A percentile compares a stretch with the other conserved stretches of the same genome.
Evolutionary conservation across 208 protist genomes (phyloP).

Genomic region (Crithidia mellificae): DNA sequence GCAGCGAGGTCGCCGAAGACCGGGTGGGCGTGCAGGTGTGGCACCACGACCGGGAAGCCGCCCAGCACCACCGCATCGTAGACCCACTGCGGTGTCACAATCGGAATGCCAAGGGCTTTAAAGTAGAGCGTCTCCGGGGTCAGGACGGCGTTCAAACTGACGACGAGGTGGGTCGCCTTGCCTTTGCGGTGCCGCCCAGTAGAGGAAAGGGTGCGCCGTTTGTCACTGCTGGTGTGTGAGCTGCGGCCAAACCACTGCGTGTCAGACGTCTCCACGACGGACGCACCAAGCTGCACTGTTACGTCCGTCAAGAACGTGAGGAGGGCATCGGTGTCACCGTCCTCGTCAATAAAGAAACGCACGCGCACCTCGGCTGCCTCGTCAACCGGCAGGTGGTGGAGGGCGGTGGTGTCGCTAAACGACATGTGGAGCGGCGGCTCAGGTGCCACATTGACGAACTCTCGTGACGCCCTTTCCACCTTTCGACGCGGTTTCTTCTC

Average conservation of each 20-base stretch:
- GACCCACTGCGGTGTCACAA: conserved; percentile 73
- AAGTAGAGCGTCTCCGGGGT: conserved; percentile 53
- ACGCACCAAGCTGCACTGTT: conserved; percentile 59
- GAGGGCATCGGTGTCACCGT: background rate
- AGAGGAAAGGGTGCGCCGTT: background rate
- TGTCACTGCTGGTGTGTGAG: background rate
- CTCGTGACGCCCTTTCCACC: background rate
- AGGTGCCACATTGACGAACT: background rate
- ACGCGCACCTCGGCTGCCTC: conserved; percentile 19
- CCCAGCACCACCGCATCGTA: conserved; percentile 63
- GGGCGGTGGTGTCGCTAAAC: conserved; percentile 32
- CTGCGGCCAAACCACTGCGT: conserved; percentile 17
- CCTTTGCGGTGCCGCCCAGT: background rate
- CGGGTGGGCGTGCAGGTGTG: conserved; percentile 36
- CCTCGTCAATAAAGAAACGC: conserved; percentile 17
- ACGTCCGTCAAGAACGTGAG: conserved; percentile 49
- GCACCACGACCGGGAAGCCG: conserved; percentile 45
- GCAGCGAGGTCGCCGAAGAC: conserved; percentile 23
- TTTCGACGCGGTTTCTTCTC: background rate
- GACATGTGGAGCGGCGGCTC: conserved; percentile 23
- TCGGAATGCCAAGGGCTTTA: conserved; percentile 60
- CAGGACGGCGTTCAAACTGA: conserved; percentile 32
- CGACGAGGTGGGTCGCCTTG: conserved; percentile 39
- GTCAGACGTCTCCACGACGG: conserved; percentile 15
- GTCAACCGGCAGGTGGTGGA: conserved; percentile 11